phyloP scores from a whole-genome alignment of 2,329 filamentous ascomycete species.

The Zymoseptoria pseudotritici region DNA sequence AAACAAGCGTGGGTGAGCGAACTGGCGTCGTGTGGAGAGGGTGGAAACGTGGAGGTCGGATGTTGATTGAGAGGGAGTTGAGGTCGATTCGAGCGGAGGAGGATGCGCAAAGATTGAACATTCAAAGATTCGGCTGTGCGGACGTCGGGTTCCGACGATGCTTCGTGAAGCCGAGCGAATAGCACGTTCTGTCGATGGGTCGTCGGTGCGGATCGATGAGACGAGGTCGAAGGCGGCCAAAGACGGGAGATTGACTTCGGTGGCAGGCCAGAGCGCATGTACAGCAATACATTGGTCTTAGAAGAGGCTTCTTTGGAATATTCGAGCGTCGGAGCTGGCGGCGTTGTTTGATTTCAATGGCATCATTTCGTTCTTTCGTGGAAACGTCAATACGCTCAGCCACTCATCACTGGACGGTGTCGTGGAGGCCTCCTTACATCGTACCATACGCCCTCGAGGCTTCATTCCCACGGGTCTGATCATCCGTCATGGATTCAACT shows the following conservation, averaged over 20 bases:
- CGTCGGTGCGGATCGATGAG: neutral
- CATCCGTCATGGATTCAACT: no score
- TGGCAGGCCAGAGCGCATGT: neutral
- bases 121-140: neutral
- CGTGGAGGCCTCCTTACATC: no score
- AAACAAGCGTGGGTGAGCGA: neutral
- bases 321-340: neutral
- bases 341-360: neutral
- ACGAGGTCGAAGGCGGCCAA: neutral
- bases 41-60: neutral
- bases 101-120: neutral
- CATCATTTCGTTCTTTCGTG: neutral
- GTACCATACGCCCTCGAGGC: no score
- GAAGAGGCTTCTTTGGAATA: neutral
- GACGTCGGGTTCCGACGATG: neutral
- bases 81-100: neutral
- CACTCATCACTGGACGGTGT: no score
- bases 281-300: neutral
- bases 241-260: no score
- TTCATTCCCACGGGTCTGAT: no score
- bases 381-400: no score
- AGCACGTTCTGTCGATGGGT: neutral
- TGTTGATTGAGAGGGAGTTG: neutral
- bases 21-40: neutral
- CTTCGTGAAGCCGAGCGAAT: neutral